Evolutionary conservation across 768 basidiomycete species (phyloP), one percentile per base, ranked within the genome.

Genomic region (Tricholoma sp.): DNA sequence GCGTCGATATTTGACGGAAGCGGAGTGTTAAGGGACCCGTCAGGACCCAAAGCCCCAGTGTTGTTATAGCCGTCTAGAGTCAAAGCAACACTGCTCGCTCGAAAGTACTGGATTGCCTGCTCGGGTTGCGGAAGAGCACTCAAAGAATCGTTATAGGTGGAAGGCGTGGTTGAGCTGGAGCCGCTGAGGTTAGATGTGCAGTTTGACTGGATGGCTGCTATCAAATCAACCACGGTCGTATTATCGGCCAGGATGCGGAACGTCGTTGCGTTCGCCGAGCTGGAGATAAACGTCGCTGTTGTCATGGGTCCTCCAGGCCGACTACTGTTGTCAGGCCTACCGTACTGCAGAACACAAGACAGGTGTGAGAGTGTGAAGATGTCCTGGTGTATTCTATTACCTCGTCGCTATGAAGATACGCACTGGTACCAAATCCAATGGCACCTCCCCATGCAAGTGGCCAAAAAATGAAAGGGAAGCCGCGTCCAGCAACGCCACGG

Each of bases 51-150:
- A 3, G 73, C 78, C 5, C 76, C 81, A 0, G 83, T 83, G 59
- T 88, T 79, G 63, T 88, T 87, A 65, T 88, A 88, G 0, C 82
- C 82, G 54, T 88, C 82, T 3, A 88, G 71, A 1, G 83, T 79
- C 22, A 88, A 72, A 2, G 78, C 80, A 35, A 86, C 76, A 46
- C 79, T 85, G 63, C 84, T 85, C 1, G 83, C 81, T 29, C 86
- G 83, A 63, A 84, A 89, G 66, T 88, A 89, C 57, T 88, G 81
- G n/a, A 87, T 62, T 0, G 76, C 79, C 62, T 85, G 79, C 61
- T 83, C 80, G 0, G 85, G 76, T 43, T 67, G 67, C n/a, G 78
- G 75, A 29, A 70, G 59, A 1, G 62, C 62, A 6, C 66, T 52
- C 5, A 58, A 61, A 0, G 72, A 64, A 47, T 74, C 70, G 14